phyloP scores from a whole-genome alignment of 495 filamentous ascomycete genomes.

The Podospora australis region DNA sequence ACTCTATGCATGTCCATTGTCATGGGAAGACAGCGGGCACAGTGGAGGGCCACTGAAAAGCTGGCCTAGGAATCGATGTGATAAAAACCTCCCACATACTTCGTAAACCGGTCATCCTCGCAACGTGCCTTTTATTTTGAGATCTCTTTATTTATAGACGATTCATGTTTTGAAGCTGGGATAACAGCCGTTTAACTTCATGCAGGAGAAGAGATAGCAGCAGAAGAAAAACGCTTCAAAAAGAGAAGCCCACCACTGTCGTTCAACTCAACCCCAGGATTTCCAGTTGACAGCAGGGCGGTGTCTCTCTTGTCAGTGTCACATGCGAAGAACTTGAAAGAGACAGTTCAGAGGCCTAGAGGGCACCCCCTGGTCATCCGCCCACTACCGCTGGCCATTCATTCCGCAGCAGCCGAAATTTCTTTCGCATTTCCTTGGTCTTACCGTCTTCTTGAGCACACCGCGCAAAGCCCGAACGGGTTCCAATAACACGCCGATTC shows the following conservation, averaged over 20 bases:
- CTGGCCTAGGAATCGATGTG: background rate
- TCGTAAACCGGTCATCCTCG: background rate
- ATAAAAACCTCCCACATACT: too few relatives aligned
- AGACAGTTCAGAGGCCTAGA: background rate
- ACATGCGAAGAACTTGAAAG: conserved; percentile 1
- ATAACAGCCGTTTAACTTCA: too few relatives aligned
- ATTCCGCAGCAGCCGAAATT: conserved; percentile 24
- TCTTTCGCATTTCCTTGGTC: conserved; percentile 10
- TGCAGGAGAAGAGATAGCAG: too few relatives aligned
- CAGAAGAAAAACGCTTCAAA: too few relatives aligned
- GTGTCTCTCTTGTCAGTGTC: background rate
- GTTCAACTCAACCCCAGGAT: too few relatives aligned
- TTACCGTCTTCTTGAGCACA: background rate
- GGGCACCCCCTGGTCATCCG: conserved; percentile 1
- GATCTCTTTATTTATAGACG: background rate
- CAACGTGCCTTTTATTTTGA: too few relatives aligned
- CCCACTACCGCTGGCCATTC: background rate
- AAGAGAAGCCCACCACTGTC: too few relatives aligned
- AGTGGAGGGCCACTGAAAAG: background rate
- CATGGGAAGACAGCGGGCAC: background rate
- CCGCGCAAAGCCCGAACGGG: background rate
- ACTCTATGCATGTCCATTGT: background rate
- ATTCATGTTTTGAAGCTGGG: background rate
- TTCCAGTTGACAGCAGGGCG: too few relatives aligned
- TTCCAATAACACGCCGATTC: background rate